Conservation (phyloP, 352 stramenopile species). For the Aphanomyces astaci region DNA sequence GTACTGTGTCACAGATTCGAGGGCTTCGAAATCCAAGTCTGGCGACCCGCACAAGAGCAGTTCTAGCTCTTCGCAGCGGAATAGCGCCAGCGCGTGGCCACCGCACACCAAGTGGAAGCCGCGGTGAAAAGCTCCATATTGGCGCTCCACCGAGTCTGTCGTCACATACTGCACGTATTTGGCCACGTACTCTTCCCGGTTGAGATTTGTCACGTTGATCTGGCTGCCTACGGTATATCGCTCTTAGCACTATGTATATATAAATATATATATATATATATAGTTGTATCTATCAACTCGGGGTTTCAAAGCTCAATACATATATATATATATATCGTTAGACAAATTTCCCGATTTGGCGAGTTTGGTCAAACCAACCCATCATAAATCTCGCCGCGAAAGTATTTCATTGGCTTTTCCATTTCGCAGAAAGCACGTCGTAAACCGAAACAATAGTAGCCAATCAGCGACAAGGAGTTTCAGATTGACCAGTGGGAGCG, state of each 20-base stretch:
- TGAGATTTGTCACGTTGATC: conserved; percentile 56
- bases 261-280: too few species aligned
- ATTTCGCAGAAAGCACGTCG: too few species aligned
- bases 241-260: neutral
- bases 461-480: too few species aligned
- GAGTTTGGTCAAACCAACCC: too few species aligned
- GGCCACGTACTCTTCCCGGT: conserved; percentile 60
- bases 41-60: conserved; percentile 64
- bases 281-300: too few species aligned
- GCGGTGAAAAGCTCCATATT: conserved; percentile 66
- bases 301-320: too few species aligned
- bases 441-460: too few species aligned
- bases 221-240: conserved; percentile 18
- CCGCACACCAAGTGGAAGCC: conserved; percentile 74
- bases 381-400: too few species aligned
- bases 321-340: too few species aligned
- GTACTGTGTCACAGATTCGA: conserved; percentile 66
- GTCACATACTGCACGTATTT: conserved; percentile 70
- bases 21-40: conserved; percentile 69
- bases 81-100: conserved; percentile 60
- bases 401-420: too few species aligned
- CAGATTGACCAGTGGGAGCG: too few species aligned
- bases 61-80: conserved; percentile 73
- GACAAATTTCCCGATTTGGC: too few species aligned
- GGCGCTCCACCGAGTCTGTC: conserved; percentile 45